Conservation (phyloP, 169 alveolate genomes). For the Pseudocohnilembus persalinus region DNA sequence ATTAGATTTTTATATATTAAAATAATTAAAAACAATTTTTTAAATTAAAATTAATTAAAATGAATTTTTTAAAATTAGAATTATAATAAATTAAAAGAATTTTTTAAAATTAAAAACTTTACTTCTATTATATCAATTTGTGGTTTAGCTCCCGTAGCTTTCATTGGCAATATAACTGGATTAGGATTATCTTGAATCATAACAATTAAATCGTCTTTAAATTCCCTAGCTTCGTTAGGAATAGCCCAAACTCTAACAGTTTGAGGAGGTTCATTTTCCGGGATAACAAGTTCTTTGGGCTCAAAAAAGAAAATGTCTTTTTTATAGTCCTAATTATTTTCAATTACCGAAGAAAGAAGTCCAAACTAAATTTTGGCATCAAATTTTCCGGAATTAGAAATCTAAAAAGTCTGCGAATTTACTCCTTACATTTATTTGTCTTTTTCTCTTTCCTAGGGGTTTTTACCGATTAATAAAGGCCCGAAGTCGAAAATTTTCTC, state of each 20-base stretch:
- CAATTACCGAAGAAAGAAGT: conserved; percentile 63
- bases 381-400: conserved; percentile 83
- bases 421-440: conserved; percentile 64
- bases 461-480: conserved; percentile 89
- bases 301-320: conserved; percentile 79
- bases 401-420: conserved; percentile 70
- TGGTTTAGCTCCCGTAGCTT: conserved; percentile 91
- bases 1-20: no score
- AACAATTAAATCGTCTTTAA: conserved; percentile 86
- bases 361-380: conserved; percentile 75
- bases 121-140: conserved; percentile 76
- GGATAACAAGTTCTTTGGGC: conserved; percentile 74
- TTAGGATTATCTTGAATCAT: conserved; percentile 90
- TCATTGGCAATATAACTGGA: conserved; percentile 83
- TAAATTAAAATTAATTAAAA: no score
- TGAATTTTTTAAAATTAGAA: no score
- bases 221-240: conserved; percentile 86
- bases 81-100: no score
- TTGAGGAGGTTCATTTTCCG: conserved; percentile 83
- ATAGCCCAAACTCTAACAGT: conserved; percentile 90
- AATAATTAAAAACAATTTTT: no score
- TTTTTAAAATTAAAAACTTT: background rate
- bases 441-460: conserved; percentile 70
- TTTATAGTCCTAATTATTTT: conserved; percentile 62
- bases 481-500: conserved; percentile 92